Evolutionary conservation across 1,284 basidiomycete species (phyloP), one percentile per base, ranked within the genome.

Genomic region (Dichomitus squalens): DNA sequence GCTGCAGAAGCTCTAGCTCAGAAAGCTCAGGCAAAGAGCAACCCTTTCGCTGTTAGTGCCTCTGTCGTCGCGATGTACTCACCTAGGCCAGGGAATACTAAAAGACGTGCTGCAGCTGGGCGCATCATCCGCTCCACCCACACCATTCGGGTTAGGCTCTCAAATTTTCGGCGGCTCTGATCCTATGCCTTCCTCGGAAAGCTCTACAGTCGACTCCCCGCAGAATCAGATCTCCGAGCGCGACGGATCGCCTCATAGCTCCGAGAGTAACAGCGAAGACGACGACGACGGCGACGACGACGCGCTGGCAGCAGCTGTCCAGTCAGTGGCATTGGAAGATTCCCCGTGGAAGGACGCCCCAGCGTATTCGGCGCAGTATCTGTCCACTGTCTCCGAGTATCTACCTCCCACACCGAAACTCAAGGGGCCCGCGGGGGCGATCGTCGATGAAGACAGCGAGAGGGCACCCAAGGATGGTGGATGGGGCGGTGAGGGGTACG

Each of bases 401-500:
- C 72, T 91, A 5, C 82, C 86, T 7, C 79, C 84, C 0, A 72
- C 76, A 47, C 68, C 80, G 21, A 84, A 84, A 67, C n/a, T 72
- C 25, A 85, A 82, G 60, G 61, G 78, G 0, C 72, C 79, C 0
- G 63, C 77, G 1, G 74, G 70, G 27, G 72, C 73, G 7, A 65
- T 79, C 12, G 81, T 82, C 53, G 78, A 78, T 31, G 70, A 70
- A n/a, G 69, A 72, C 41, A 73, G 72, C 36, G 70, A 66, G 29
- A 77, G 77, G 61, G 73, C 73, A 11, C 70, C 72, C 52, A 83
- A 81, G 53, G 78, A 79, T 18, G 70, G 76, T 7, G 76, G 73
- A 1, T 92, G 87, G 88, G 73, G 75, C 3, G 74, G 81, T 8
- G 92, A 95, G 70, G 76, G 79, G 14, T 95, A 92, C 66, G 92